phyloP scores from a whole-genome alignment of 148 eudicot genomes.

The Arctostaphylos glauca region DNA sequence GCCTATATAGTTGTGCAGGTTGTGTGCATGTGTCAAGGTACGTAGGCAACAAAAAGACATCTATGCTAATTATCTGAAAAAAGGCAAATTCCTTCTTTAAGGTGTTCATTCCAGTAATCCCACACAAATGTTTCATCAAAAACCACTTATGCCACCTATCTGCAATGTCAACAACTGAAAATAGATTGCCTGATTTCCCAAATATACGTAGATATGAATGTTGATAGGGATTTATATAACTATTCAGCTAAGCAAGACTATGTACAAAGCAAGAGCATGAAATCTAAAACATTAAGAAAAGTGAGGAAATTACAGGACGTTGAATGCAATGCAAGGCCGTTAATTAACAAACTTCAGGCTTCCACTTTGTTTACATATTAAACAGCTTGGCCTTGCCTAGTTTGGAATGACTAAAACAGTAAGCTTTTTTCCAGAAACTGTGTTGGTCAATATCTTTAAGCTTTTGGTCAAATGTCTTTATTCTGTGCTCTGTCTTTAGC shows the following conservation, averaged over 20 bases:
- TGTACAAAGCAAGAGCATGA: neutral
- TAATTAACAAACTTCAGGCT: too few species aligned
- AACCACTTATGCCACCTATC: neutral
- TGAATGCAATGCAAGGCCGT: neutral
- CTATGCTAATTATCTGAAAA: neutral
- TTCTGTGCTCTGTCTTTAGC: too few species aligned
- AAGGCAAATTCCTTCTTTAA: neutral
- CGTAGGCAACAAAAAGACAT: neutral
- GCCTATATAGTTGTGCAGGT: neutral
- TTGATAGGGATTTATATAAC: neutral
- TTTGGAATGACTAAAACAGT: too few species aligned
- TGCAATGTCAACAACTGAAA: neutral
- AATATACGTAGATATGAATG: neutral
- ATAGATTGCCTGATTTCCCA: neutral
- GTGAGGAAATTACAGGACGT: neutral
- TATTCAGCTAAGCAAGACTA: neutral
- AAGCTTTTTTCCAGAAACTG: too few species aligned
- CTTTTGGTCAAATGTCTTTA: too few species aligned
- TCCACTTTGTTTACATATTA: too few species aligned
- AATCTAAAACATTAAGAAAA: neutral
- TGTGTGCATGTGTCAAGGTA: neutral
- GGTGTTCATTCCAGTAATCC: neutral
- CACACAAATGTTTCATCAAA: neutral
- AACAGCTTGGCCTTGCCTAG: too few species aligned
- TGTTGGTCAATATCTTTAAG: too few species aligned